Evolutionary conservation across 495 filamentous ascomycete genomes (phyloP), one percentile per base, ranked within the genome.

Genomic region (Glonium stellatum): DNA sequence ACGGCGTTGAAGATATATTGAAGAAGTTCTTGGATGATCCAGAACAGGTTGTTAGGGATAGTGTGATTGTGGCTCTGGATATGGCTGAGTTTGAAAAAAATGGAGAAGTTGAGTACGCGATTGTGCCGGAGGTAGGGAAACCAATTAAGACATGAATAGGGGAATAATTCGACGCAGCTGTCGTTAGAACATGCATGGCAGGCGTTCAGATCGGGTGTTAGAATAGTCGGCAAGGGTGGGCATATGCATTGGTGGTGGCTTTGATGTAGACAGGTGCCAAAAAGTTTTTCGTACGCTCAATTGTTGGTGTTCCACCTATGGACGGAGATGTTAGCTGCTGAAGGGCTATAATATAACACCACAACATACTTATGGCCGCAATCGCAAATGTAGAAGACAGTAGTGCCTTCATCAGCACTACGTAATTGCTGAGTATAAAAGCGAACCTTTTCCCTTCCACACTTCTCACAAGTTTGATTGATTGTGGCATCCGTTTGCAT

Each of bases 41-140:
- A 42, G 93, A 97, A 73, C 82, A 88, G 66, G 90, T 99, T 2
- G 93, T 99, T 37, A 82, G 91, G 53, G 93, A 99, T 67, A 97
- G 92, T 70, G 85, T 96, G 34, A 81, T 96, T 64, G 93, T 99
- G 52, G 93, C 93, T 19, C 75, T 99, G 56, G 93, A 99, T 71
- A 99, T 99, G 95, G 93, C 90, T 1, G 91, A 95, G 71, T 96
- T 87, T 69, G 93, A 99, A 80, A 91, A 87, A 80, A 89, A 82
- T 68, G 87, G 87, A 18, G 82, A 95, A 73, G 74, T 83, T 18
- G 90, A 99, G 68, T 99, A 99, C 78, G 95, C 92, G 23, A 76
- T 95, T 66, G 81, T 97, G 55, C 90, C 89, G 9, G 83, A 87
- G 64, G 23, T 50, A 47, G 62, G 27, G 18, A 56, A 60, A 49